Percentiles rank a stretch among this genome's conserved stretches.
Evolutionary conservation across 106 monocot species (phyloP).

Genomic region (Hemerocallis citrina): DNA sequence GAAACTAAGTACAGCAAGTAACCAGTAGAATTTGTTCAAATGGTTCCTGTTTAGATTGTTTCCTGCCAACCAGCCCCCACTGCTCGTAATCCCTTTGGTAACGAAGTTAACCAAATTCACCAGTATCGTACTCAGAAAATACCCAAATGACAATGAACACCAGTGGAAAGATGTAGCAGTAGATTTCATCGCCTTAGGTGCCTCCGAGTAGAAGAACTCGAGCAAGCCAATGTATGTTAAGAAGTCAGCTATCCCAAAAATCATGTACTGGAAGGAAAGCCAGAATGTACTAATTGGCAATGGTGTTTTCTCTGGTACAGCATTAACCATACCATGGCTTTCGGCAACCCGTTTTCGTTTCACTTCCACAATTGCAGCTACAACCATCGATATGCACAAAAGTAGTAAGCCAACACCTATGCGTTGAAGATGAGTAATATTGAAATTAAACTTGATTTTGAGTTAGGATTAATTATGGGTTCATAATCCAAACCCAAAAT

Average conservation of each 20-base stretch:
- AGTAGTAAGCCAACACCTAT: slow-evolving; percentile 39
- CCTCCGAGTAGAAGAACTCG: slow-evolving; percentile 41
- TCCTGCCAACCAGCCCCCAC: slow-evolving; percentile 25
- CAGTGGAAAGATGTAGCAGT: slow-evolving; percentile 22
- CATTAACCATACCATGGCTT: slow-evolving; percentile 10
- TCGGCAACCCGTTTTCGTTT: slow-evolving; percentile 8
- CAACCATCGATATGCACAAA: slow-evolving; percentile 21
- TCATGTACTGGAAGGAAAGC: slow-evolving; percentile 26
- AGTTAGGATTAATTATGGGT: too few species aligned
- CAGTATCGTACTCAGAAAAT: slow-evolving; percentile 20
- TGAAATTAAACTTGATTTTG: too few species aligned
- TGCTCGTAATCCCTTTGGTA: neutral
- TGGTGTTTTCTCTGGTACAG: neutral
- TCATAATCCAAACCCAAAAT: too few species aligned
- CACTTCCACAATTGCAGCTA: slow-evolving; percentile 20
- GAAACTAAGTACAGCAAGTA: slow-evolving; percentile 16
- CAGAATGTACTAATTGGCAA: slow-evolving; percentile 25
- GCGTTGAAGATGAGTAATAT: slow-evolving; percentile 33
- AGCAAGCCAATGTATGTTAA: slow-evolving; percentile 20
- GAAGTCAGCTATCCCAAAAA: slow-evolving; percentile 27
- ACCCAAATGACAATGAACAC: slow-evolving; percentile 23
- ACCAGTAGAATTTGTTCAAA: slow-evolving; percentile 23
- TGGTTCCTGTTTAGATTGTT: slow-evolving; percentile 19
- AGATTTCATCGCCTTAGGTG: slow-evolving; percentile 17
- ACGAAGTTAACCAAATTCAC: slow-evolving; percentile 17